phyloP scores from a whole-genome alignment of 2,329 filamentous ascomycete genomes.

The Hymenoscyphus occultus region DNA sequence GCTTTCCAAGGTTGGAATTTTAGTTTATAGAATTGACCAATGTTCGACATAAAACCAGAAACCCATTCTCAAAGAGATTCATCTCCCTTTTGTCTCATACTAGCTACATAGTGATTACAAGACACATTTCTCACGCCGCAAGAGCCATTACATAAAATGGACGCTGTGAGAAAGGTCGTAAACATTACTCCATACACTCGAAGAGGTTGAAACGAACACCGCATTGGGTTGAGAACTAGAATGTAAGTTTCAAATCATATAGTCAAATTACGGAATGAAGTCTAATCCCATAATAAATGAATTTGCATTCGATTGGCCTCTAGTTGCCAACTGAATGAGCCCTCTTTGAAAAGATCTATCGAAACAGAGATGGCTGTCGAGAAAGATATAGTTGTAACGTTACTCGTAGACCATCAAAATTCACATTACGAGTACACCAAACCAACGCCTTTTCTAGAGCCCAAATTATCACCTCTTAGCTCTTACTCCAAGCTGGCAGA shows the following conservation, averaged over 20 bases:
- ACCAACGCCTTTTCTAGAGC: too few relatives aligned
- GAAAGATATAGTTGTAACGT: neutral
- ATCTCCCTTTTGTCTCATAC: neutral
- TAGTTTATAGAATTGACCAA: constrained; percentile 20
- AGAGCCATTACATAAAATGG: constrained; percentile 13
- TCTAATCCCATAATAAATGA: neutral
- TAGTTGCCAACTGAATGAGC: neutral
- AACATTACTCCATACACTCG: constrained; percentile 12
- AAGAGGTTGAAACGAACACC: constrained; percentile 15
- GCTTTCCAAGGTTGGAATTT: constrained; percentile 8
- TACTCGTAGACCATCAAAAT: neutral
- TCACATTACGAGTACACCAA: too few relatives aligned
- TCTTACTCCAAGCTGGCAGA: too few relatives aligned
- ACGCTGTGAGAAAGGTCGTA: constrained; percentile 11
- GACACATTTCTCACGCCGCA: constrained; percentile 17
- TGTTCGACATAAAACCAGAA: constrained; percentile 16
- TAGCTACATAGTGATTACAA: constrained; percentile 7
- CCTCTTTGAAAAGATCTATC: neutral
- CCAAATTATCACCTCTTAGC: too few relatives aligned
- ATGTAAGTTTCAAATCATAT: neutral
- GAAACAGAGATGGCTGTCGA: neutral
- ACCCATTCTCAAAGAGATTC: constrained; percentile 16
- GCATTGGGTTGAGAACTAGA: constrained; percentile 14
- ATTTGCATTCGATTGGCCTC: neutral
- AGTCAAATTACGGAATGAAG: neutral